These are phyloP conservation scores for Xylariaceae sp. DNA, from an alignment of 2,329 filamentous ascomycete species.

Conservation along the genomic window DNA sequence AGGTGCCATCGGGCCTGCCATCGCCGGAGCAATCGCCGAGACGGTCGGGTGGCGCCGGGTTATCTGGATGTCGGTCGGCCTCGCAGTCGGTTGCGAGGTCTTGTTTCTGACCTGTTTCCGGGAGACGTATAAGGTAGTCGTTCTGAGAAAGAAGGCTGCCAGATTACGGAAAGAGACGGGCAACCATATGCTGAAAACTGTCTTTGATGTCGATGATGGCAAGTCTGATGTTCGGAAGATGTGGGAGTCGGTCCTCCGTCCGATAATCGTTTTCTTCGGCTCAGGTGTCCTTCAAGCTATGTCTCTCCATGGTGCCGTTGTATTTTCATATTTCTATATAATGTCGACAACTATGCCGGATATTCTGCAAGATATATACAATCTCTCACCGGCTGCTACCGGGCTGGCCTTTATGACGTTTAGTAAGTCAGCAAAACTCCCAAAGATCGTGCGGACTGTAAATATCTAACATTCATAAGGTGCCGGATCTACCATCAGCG, in stretches of 20 bases:
- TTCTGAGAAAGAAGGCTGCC: constrained; percentile 43
- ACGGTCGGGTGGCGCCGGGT: constrained; percentile 51
- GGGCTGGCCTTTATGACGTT: constrained; percentile 54
- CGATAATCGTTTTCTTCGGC: constrained; percentile 43
- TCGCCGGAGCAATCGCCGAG: constrained; percentile 52
- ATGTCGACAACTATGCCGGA: constrained; percentile 50
- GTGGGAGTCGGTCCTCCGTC: constrained; percentile 42
- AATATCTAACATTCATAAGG: constrained; percentile 33
- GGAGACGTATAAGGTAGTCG: constrained; percentile 59
- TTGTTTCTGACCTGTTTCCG: constrained; percentile 48
- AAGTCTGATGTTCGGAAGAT: constrained; percentile 29
- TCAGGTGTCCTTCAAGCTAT: constrained; percentile 50
- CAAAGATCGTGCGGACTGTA: not conserved
- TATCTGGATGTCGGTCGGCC: constrained; percentile 45
- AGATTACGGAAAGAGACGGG: constrained; percentile 30
- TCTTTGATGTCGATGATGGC: constrained; percentile 27
- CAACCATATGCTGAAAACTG: constrained; percentile 28
- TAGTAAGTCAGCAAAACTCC: constrained; percentile 36
- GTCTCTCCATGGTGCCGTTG: constrained; percentile 44
- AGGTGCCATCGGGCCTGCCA: constrained; percentile 53
- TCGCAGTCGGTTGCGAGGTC: constrained; percentile 48
- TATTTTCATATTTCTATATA: constrained; percentile 51
- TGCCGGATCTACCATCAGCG: constrained; percentile 44
- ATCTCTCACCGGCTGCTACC: constrained; percentile 46
- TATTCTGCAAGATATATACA: constrained; percentile 46